Base-by-base conservation (phyloP, 202 grass and related monocot species). In the Sporobolus alterniflorus region DNA sequence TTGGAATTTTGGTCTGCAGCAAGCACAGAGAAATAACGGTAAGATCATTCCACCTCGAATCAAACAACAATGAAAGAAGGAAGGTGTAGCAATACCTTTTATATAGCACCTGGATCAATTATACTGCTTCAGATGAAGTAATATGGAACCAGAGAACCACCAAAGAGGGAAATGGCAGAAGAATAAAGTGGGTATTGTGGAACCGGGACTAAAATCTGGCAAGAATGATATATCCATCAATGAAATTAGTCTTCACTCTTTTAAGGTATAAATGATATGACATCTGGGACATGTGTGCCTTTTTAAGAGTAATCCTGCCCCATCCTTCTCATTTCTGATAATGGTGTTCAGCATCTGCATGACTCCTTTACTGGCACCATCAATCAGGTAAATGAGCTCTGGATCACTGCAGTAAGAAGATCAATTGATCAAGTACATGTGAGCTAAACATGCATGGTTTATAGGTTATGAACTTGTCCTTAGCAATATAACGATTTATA, bases 141-240 rank as follows among this genome's bases (percentile, higher is more conserved):
- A 76, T 99, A 99, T 0, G 97, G 97, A 8, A 99, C 97, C 67
- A 99, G 91, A 64, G 93, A 81, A 68, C 97, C 97, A 74, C 97
- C 93, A 80, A 44, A 91, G 43, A 99, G 86, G 24, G 93, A 83
- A 82, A 99, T 99, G 46, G 97, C 71, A 73, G 97, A 93, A 73
- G 97, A 99, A 81, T 99, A 99, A 67, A 99, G 97, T 49, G 97
- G 97, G 75, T 99, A 99, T 60, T 99, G 97, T 66, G 97, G 97
- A 63, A 99, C 97, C 63, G 97, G 97, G 71, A 99, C 97, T 75
- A 99, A 89, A 85, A 99, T 99, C 97, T 99, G 87, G 32, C 52
- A 84, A 56, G 34, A 39, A 71, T 83, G 29, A 74, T 70, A 24
- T 32, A 77, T 20, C 11, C 16, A 71, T 43, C 11, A 40, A 67